phyloP scores from a whole-genome alignment of 768 basidiomycete genomes.

The Chalciporus sphaerocephalus region DNA sequence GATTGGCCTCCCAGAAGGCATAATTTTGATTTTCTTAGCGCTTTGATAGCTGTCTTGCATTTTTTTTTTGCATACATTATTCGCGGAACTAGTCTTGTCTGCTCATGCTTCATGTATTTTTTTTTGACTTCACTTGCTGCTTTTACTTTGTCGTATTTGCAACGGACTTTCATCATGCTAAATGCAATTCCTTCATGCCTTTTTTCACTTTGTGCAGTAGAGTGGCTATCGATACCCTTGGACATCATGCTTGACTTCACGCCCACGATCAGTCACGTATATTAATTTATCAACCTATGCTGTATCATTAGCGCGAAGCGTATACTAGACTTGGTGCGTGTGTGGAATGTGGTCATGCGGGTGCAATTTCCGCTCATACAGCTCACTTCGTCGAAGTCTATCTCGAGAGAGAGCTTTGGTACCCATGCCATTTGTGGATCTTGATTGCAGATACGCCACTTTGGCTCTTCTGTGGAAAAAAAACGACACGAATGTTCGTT shows the following conservation, averaged over 20 bases:
- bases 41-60: conserved; percentile 19
- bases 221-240: background rate
- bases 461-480: too few species aligned
- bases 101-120: conserved; percentile 2
- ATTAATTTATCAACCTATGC: conserved; percentile 18
- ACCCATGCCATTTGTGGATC: background rate
- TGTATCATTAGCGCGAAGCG: conserved; percentile 1
- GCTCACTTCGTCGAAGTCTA: background rate
- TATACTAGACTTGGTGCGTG: background rate
- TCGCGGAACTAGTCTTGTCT: conserved; percentile 7
- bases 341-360: background rate
- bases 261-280: conserved; percentile 10
- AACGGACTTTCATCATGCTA: conserved; percentile 13
- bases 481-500: too few species aligned
- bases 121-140: background rate
- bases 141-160: background rate
- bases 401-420: background rate
- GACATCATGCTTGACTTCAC: background rate
- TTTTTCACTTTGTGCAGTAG: background rate
- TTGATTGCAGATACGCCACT: background rate
- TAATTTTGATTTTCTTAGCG: conserved; percentile 18
- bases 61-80: conserved; percentile 22
- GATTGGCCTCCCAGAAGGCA: conserved; percentile 18
- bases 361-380: background rate
- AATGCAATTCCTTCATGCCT: background rate